Percentiles rank a stretch among this genome's conserved stretches.
phyloP scores from a whole-genome alignment of 176 grass and related monocot species.

The Dendrocalamus sinicus region DNA sequence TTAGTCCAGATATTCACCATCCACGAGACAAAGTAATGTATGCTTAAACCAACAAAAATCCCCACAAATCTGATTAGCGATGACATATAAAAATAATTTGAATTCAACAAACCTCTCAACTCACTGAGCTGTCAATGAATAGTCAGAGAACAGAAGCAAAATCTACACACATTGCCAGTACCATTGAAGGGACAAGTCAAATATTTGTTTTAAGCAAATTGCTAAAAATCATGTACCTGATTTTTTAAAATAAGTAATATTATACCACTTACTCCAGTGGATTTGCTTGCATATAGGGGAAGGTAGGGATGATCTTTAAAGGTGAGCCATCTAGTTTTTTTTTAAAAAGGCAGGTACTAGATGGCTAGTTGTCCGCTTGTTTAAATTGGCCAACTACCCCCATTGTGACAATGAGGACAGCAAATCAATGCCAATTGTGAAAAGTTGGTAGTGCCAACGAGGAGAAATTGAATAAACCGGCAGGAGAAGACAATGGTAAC shows the following conservation, averaged over 20 bases:
- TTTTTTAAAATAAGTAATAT: conserved; percentile 10
- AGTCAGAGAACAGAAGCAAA: not conserved
- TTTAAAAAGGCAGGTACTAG: not conserved
- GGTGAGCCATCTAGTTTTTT: not conserved
- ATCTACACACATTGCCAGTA: not conserved
- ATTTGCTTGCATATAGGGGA: not conserved
- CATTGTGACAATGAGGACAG: conserved; percentile 20
- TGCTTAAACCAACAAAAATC: not conserved
- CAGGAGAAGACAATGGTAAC: conserved; percentile 25
- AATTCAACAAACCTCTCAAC: conserved; percentile 1
- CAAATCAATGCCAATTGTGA: conserved; percentile 41
- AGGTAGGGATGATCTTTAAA: not conserved
- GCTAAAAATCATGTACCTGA: not conserved
- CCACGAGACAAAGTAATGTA: not conserved
- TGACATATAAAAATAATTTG: not conserved
- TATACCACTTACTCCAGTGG: not conserved
- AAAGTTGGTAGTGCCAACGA: conserved; percentile 37
- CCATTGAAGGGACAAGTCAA: not conserved
- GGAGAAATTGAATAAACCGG: conserved; percentile 26
- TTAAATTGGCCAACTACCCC: conserved; percentile 40
- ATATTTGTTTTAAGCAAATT: not conserved
- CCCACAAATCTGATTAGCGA: not conserved
- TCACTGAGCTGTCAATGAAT: not conserved
- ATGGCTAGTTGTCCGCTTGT: conserved; percentile 7
- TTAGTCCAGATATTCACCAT: conserved; percentile 2